Base-by-base conservation (phyloP, 139 green algal genomes). In the Choricystis sp. region DNA sequence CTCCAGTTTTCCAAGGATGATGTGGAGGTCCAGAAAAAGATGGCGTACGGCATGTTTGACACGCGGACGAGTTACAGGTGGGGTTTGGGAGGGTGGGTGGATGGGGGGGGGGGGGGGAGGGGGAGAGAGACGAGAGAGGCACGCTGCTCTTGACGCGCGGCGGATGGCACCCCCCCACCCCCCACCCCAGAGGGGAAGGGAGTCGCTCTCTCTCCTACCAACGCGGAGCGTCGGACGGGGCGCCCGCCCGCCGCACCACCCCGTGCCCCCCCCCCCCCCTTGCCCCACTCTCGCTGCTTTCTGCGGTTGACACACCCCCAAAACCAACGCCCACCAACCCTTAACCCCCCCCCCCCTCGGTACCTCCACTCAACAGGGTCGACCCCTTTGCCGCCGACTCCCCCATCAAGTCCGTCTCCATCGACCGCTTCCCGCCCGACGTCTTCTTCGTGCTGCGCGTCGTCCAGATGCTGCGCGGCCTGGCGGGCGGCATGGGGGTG, bases 391-490 rank as follows among this genome's bases (percentile, higher is more conserved):
- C 85, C 66, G 66, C 80, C 2, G 71, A 89, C 59, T 87, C 77
- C 25, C 82, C 85, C 48, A 84, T 98, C 62, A 95, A 95, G 76
- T 66, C 83, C 61, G 75, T 79, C 59, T 74, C 72, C 64, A 83
- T 98, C 66, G 69, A 77, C 56, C 76, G 71, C n/a, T 98, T 98
- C 74, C 91, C 91, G 0, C 68, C 80, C 25, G 91, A 98, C 75
- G 74, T 96, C 64, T 97, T 97, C 74, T 96, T 98, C 68, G 86
- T 98, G 57, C 69, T 98, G 74, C 74, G 91, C 9, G 85, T 93
- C 65, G 76, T 89, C 27, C 83, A 89, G 73, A 75, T 94, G 73
- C 79, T 95, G 68, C 65, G 89, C 2, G 89, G 89, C 2, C 74
- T 95, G 55, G 71, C 81, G 22, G 76, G 72, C n/a, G 82, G 83